Evolutionary conservation across 441 rosid genomes (phyloP).

Genomic region (Eugenia klotzschiana): DNA sequence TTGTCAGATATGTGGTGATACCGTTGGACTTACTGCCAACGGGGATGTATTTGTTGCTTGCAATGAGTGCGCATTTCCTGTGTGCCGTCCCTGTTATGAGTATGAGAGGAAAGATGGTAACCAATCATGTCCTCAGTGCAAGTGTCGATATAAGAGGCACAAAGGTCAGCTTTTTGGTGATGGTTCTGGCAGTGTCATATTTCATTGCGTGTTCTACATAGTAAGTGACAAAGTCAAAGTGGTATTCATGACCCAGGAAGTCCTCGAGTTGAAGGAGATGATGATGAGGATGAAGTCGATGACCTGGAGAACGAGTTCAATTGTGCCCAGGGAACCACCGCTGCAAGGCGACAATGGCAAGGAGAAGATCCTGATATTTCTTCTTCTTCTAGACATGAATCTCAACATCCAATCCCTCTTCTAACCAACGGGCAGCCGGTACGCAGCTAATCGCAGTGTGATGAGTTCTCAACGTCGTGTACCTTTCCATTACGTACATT

Average conservation of each 20-base stretch:
- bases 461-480: neutral
- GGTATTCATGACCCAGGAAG: conserved; percentile 38
- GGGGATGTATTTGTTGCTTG: conserved; percentile 84
- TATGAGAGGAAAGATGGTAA: conserved; percentile 93
- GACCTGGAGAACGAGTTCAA: conserved; percentile 85
- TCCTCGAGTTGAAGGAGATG: conserved; percentile 84
- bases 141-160: conserved; percentile 81
- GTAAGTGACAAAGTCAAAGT: neutral
- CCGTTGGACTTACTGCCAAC: conserved; percentile 40
- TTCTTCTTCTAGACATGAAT: conserved; percentile 78
- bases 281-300: conserved; percentile 89
- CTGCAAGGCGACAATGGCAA: conserved; percentile 56
- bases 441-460: neutral
- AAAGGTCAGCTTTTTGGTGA: conserved; percentile 37
- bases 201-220: neutral
- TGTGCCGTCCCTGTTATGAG: conserved; percentile 90
- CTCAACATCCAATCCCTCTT: conserved; percentile 81
- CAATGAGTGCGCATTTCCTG: conserved; percentile 92
- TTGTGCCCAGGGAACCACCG: conserved; percentile 47
- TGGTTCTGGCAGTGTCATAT: neutral
- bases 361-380: conserved; percentile 72
- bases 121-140: conserved; percentile 90
- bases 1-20: conserved; percentile 89
- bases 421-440: conserved; percentile 80
- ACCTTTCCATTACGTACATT: neutral